Evolutionary conservation across 768 basidiomycete species (phyloP).

Genomic region (Hericium erinaceus): DNA sequence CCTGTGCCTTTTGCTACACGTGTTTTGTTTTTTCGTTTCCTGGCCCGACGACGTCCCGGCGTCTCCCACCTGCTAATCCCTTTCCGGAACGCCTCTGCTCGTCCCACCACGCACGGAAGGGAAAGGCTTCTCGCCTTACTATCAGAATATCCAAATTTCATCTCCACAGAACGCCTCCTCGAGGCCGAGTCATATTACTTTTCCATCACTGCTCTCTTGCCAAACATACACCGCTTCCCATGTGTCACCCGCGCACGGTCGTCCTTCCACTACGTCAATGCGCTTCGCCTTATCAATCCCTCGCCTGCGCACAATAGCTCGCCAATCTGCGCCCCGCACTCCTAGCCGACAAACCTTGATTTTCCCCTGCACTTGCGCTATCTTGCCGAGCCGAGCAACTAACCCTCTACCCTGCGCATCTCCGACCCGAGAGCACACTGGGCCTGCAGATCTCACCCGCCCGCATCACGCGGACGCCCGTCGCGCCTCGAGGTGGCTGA

Average conservation of each 20-base stretch:
- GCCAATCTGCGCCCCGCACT: not conserved
- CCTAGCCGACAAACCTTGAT: not conserved
- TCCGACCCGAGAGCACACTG: not conserved
- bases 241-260: not conserved
- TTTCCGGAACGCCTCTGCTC: not conserved
- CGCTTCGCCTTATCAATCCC: not conserved
- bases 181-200: constrained; percentile 9
- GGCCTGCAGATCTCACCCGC: not conserved
- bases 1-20: too few relatives aligned
- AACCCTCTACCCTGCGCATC: constrained; percentile 1
- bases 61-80: not conserved
- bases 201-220: not conserved
- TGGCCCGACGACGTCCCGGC: not conserved
- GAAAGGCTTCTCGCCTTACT: not conserved
- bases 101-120: not conserved
- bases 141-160: constrained; percentile 2
- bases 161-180: constrained; percentile 3
- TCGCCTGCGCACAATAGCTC: not conserved
- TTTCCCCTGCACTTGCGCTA: not conserved
- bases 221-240: not conserved
- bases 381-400: not conserved
- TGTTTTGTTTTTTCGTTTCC: not conserved
- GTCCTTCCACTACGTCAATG: not conserved
- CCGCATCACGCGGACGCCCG: not conserved
- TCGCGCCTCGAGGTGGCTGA: constrained; percentile 2